Evolutionary conservation across 2,329 filamentous ascomycete species (phyloP).

Genomic region (Thelonectria discophora): DNA sequence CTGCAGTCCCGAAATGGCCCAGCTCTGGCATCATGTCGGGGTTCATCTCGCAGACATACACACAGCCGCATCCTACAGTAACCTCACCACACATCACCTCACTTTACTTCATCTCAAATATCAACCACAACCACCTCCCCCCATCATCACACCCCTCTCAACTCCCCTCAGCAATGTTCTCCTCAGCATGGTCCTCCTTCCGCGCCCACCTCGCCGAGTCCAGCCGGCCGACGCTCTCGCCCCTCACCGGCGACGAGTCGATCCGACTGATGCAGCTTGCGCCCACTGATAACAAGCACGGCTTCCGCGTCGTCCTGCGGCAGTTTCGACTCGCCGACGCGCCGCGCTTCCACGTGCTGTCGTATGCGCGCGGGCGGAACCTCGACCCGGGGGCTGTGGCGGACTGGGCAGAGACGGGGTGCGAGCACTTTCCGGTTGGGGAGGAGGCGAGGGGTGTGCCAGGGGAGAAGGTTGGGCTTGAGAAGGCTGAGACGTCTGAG

Average conservation of each 20-base stretch:
- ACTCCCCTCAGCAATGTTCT: not conserved
- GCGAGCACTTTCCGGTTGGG: not conserved
- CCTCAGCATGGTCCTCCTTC: not conserved
- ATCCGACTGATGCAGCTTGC: slow-evolving; percentile 7
- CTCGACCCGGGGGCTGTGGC: not conserved
- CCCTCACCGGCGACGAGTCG: not conserved
- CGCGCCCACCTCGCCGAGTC: not conserved
- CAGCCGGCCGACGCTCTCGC: not conserved
- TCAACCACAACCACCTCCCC: not conserved
- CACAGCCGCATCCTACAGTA: not conserved
- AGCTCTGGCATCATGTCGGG: not conserved
- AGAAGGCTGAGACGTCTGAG: too few species aligned
- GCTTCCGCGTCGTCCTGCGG: not conserved
- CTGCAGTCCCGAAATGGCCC: not conserved
- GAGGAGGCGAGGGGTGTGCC: too few species aligned
- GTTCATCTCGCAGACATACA: not conserved
- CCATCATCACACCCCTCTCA: not conserved
- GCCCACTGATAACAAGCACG: not conserved
- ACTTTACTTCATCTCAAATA: not conserved
- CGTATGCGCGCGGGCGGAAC: not conserved
- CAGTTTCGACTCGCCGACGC: not conserved
- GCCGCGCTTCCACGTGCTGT: not conserved
- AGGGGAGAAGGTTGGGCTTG: too few species aligned
- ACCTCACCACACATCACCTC: too few species aligned
- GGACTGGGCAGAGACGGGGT: not conserved